A percentile compares a stretch with the other conserved stretches of the same genome.
phyloP scores from a whole-genome alignment of 2,329 filamentous ascomycete species.

The Arthroderma sp. region DNA sequence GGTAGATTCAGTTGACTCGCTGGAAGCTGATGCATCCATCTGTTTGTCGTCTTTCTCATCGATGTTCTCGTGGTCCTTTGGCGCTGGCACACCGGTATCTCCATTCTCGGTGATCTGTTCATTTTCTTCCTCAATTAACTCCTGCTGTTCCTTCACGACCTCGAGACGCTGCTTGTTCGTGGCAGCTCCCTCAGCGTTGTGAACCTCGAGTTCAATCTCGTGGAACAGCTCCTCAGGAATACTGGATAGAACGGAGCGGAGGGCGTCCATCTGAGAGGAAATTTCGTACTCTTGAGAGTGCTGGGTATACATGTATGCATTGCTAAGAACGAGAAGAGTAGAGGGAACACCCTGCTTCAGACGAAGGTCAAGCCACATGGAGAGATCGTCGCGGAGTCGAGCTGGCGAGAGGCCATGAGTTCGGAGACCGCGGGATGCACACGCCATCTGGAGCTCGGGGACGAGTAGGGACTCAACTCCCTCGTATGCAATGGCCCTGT shows the following conservation, averaged over 20 bases:
- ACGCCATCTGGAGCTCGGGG: conserved; percentile 80
- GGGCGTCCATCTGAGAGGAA: conserved; percentile 78
- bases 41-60: conserved; percentile 64
- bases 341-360: conserved; percentile 93
- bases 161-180: conserved; percentile 99
- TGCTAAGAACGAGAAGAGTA: conserved; percentile 87
- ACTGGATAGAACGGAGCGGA: conserved; percentile 81
- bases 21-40: conserved; percentile 42
- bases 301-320: conserved; percentile 88
- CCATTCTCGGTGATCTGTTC: conserved; percentile 76
- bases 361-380: conserved; percentile 87
- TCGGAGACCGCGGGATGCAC: conserved; percentile 79
- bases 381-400: conserved; percentile 74
- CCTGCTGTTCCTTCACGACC: conserved; percentile 95
- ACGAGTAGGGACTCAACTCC: conserved; percentile 90
- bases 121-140: conserved; percentile 94
- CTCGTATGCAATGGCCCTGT: conserved; percentile 86
- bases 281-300: conserved; percentile 67
- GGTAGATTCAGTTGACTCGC: conserved; percentile 44
- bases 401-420: conserved; percentile 86
- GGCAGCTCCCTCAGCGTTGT: conserved; percentile 89
- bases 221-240: conserved; percentile 98
- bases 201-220: conserved; percentile 96
- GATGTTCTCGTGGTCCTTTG: conserved; percentile 80
- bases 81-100: conserved; percentile 59